phyloP scores from a whole-genome alignment of 2,329 filamentous ascomycete species.

The Trichoderma polysporum region DNA sequence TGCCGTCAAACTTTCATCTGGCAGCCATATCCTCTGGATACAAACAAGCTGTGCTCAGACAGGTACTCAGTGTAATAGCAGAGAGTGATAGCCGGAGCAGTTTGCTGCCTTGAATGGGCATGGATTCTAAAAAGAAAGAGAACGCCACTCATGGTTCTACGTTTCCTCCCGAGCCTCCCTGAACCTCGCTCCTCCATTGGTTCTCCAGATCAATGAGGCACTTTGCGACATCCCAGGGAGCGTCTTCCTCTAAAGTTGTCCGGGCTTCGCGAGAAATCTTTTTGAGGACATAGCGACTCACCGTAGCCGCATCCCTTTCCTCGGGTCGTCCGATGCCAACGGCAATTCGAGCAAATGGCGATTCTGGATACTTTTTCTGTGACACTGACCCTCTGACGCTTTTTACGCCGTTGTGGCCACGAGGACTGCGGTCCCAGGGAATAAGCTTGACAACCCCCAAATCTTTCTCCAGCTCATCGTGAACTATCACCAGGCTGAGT shows the following conservation, averaged over 20 bases:
- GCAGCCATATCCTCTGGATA: neutral
- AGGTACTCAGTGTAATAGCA: neutral
- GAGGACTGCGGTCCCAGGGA: slow-evolving; percentile 61
- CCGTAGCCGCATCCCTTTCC: slow-evolving; percentile 63
- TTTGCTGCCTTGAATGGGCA: neutral
- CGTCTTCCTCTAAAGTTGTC: slow-evolving; percentile 49
- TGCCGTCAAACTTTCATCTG: neutral
- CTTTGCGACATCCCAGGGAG: slow-evolving; percentile 52
- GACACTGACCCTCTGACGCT: slow-evolving; percentile 57
- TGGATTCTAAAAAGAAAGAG: neutral
- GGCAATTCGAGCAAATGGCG: slow-evolving; percentile 61
- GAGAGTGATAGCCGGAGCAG: neutral
- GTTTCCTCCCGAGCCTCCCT: neutral
- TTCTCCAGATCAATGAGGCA: slow-evolving; percentile 48
- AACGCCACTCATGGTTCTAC: neutral
- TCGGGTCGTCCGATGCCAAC: slow-evolving; percentile 85
- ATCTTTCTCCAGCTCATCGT: slow-evolving; percentile 80
- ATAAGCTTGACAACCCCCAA: slow-evolving; percentile 67
- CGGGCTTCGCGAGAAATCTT: slow-evolving; percentile 59
- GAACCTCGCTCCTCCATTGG: slow-evolving; percentile 34
- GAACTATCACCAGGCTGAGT: slow-evolving; percentile 68
- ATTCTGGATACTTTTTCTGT: slow-evolving; percentile 40
- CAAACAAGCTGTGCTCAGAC: neutral
- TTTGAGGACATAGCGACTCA: slow-evolving; percentile 75
- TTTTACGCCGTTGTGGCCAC: slow-evolving; percentile 74